These are phyloP conservation scores for Euptelea pleiosperma DNA, from an alignment of 164 flowering plant genomes.

Conservation along the genomic window DNA sequence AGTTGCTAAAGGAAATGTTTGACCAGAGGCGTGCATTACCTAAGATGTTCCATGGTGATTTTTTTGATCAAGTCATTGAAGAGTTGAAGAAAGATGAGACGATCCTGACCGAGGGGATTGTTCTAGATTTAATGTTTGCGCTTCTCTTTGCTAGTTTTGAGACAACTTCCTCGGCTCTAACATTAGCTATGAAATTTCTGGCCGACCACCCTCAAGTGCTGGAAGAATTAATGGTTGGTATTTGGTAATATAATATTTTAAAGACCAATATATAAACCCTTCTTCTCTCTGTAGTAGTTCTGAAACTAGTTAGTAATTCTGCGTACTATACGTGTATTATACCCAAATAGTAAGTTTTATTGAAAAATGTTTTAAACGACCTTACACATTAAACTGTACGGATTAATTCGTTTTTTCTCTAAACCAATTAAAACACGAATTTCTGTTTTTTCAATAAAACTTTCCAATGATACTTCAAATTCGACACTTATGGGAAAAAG, in stretches of 20 bases:
- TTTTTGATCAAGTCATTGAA: constrained; percentile 40
- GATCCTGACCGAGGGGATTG: constrained; percentile 25
- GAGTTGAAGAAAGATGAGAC: constrained; percentile 31
- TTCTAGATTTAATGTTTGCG: constrained; percentile 27
- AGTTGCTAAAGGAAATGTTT: constrained; percentile 53
- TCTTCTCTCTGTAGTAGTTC: not conserved
- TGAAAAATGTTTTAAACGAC: too few species aligned
- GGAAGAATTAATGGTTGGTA: constrained; percentile 52
- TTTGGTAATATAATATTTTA: constrained; percentile 5
- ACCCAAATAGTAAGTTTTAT: too few species aligned
- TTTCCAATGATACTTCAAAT: too few species aligned
- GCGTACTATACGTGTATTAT: too few species aligned
- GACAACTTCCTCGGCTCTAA: constrained; percentile 26
- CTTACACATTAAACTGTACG: too few species aligned
- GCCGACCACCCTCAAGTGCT: constrained; percentile 61
- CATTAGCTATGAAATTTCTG: constrained; percentile 20
- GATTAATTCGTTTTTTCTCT: too few species aligned
- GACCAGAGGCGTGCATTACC: constrained; percentile 51
- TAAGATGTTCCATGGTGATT: constrained; percentile 44
- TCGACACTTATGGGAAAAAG: too few species aligned
- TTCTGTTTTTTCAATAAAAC: too few species aligned
- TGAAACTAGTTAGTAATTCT: too few species aligned
- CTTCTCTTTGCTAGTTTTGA: constrained; percentile 36
- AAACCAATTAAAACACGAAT: too few species aligned
- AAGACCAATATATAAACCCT: not conserved